Base-by-base conservation (phyloP, 768 basidiomycete species). In the Rhodotorula diobovata region DNA sequence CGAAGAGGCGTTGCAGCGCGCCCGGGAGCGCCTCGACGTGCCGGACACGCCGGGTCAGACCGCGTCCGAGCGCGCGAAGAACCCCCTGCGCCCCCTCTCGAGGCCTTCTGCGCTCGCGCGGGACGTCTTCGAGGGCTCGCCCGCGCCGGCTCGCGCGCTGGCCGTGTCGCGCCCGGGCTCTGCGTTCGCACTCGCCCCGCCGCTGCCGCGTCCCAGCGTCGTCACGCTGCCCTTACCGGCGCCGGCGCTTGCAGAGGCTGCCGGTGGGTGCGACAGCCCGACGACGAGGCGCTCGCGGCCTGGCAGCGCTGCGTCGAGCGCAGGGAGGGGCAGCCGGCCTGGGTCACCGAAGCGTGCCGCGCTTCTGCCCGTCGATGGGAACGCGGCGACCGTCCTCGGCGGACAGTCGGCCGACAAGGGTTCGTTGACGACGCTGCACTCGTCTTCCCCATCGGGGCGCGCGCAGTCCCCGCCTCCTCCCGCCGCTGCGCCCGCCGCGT, bases 1-100 rank as follows among this genome's bases (percentile, higher is more conserved):
- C 67, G 60, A 68, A 20, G 61, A 61, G 15, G 67, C 71, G 18
- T 32, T 67, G 5, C 43, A 32, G 28, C 53, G 43, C 7, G n/a
- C 48, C 3, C 60, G 32, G 1, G 54, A 15, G 23, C n/a, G 15
- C 2, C 30, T 57, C 35, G 61, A 56, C 18, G 45, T 39, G n/a
- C 51, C 51, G n/a, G 51, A 30, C 51, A n/a, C 51, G n/a, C 28
- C 51, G 51, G 28, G 28, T 14, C 28, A 53, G 28, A n/a, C 28
- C 14, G n/a, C n/a, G n/a, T 2, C 15, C n/a, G n/a, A 30, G n/a
- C 30, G n/a, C 51, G 28, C 10, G 34, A 18, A 20, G 25, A 39
- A 43, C 37, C 57, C 57, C 2, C 57, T 58, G 25, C 57, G 35
- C 28, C 57, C 57, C 39, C n/a, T 30, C 30, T 30, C 53, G 28